Conservation (phyloP, 2,329 filamentous ascomycete genomes). For the Aureobasidium vineae region DNA sequence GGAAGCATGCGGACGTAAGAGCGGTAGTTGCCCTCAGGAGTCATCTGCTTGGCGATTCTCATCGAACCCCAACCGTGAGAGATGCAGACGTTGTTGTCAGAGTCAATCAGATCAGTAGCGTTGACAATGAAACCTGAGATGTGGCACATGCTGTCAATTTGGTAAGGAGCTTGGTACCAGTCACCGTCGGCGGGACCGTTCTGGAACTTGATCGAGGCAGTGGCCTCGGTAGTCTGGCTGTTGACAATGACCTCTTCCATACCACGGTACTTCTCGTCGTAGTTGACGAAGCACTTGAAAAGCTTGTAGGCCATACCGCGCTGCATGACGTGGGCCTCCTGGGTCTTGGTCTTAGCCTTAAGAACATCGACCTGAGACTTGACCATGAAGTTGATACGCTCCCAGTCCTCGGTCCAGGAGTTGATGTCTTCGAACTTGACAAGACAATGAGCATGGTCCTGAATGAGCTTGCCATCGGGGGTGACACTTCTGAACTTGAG, state of each 20-base stretch:
- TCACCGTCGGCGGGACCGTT: constrained; percentile 55
- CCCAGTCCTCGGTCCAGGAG: constrained; percentile 64
- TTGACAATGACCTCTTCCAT: constrained; percentile 60
- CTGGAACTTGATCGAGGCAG: constrained; percentile 55
- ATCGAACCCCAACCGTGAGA: constrained; percentile 62
- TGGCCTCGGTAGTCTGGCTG: constrained; percentile 56
- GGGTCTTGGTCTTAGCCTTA: constrained; percentile 62
- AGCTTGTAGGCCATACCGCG: constrained; percentile 77
- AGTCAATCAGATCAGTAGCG: constrained; percentile 58
- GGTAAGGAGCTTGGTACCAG: constrained; percentile 59
- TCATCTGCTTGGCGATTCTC: constrained; percentile 55
- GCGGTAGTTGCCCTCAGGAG: constrained; percentile 54
- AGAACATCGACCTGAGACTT: constrained; percentile 62
- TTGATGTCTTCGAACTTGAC: constrained; percentile 61
- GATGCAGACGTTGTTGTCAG: constrained; percentile 59
- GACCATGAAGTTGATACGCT: constrained; percentile 61
- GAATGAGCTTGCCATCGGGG: constrained; percentile 57
- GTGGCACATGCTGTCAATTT: constrained; percentile 59
- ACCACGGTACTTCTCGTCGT: constrained; percentile 56
- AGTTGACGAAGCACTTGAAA: constrained; percentile 58
- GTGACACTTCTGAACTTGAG: constrained; percentile 58
- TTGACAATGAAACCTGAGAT: constrained; percentile 62
- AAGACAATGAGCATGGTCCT: constrained; percentile 61
- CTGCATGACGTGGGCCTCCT: constrained; percentile 69
- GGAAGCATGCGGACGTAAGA: constrained; percentile 64